Evolutionary conservation across 179 eudicot genomes (phyloP), one percentile per base, ranked within the genome.

Genomic region (Heliamphora ciliata): DNA sequence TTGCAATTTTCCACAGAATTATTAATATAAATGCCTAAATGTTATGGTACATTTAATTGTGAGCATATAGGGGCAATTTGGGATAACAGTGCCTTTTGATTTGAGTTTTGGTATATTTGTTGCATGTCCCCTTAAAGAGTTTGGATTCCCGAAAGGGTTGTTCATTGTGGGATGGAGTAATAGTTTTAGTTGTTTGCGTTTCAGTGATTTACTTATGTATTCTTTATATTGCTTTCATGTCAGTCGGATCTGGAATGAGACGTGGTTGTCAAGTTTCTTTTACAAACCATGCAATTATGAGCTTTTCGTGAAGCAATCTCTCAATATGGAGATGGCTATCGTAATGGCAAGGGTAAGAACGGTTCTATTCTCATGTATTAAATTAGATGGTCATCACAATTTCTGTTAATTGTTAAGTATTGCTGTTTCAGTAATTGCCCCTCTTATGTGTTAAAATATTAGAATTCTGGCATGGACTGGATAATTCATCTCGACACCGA

Each of bases 261-360:
- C 98, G n/a, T 92, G 98, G 98, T 85, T 93, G 73, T 85, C 95
- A 80, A 89, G 92, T 84, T 92, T 92, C 90, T 92, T 92, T 82
- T 91, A 89, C 90, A 92, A 93, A 85, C 98, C 98, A n/a, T 93
- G 98, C 88, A 93, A 93, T 84, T 90, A 93, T 82, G 98, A 93
- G 87, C 88, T 93, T 50, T 92, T 93, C 80, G 98, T 93, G 86
- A 93, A 93, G 87, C 98, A 93, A 81, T 89, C 94, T 74, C 90
- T 93, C 64, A 93, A 93, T 80, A 93, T 93, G 98, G 98, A 93
- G 85, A 93, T 92, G 97, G 97, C 98, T 48, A 91, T 93, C n/a
- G 89, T 88, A 80, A 91, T 90, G 98, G 98, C 98, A 79, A 88
- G 94, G 94, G 98, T 93, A 90, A 55, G 90, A 31, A 70, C 86